A percentile compares a stretch with the other conserved stretches of the same genome.
Evolutionary conservation across 192 early-diverging fungal species (phyloP).

Genomic region (Coemansia sp.): DNA sequence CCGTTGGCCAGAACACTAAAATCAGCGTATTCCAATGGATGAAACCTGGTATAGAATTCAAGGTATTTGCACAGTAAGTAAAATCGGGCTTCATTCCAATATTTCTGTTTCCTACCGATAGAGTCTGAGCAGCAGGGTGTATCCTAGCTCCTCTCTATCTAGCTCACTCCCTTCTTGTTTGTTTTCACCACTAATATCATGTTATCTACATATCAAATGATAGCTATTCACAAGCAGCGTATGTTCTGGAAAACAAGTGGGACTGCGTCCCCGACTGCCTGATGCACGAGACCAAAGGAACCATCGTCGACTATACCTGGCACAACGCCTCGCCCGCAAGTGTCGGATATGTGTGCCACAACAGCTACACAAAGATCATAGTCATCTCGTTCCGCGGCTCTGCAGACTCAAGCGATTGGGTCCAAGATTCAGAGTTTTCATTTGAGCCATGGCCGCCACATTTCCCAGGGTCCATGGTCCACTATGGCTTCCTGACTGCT

Average conservation of each 20-base stretch:
- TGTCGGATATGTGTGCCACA: conserved; percentile 43
- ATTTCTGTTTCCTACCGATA: neutral
- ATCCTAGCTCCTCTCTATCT: neutral
- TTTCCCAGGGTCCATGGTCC: conserved; percentile 49
- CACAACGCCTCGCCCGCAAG: conserved; percentile 35
- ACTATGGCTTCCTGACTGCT: conserved; percentile 47
- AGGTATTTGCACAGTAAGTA: conserved; percentile 54
- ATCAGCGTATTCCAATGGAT: conserved; percentile 17
- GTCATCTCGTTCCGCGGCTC: conserved; percentile 44
- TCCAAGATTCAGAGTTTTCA: conserved; percentile 49
- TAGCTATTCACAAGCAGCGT: conserved; percentile 48
- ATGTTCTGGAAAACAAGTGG: conserved; percentile 22
- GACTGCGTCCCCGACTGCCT: conserved; percentile 32
- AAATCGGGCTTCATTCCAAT: neutral
- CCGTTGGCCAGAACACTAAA: neutral
- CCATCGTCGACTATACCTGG: conserved; percentile 45
- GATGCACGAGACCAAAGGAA: conserved; percentile 27
- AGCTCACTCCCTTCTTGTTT: neutral
- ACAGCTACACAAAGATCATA: conserved; percentile 29
- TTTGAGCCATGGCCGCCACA: conserved; percentile 48
- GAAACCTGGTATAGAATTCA: conserved; percentile 41
- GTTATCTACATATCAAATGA: neutral
- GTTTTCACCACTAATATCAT: neutral
- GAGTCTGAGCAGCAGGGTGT: neutral
- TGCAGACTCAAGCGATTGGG: conserved; percentile 36